phyloP scores from a whole-genome alignment of 2,329 filamentous ascomycete species.

The Hysterium pulicare region DNA sequence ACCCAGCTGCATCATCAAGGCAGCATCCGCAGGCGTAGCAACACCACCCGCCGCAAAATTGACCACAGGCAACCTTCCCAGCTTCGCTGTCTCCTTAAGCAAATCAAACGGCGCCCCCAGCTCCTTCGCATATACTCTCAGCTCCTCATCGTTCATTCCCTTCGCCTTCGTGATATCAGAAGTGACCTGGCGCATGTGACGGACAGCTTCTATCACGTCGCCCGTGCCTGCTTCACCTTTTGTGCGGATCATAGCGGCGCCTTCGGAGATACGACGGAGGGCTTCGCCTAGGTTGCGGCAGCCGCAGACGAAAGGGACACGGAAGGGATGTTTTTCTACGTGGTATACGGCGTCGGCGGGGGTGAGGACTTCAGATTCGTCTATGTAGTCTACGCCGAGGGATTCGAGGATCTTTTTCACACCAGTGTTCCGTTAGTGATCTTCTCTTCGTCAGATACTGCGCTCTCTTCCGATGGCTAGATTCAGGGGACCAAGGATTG shows the following conservation, averaged over 20 bases:
- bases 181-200: conserved; percentile 91
- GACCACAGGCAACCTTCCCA: conserved; percentile 87
- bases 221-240: conserved; percentile 98
- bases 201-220: conserved; percentile 93
- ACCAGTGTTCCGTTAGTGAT: no score
- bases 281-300: conserved; percentile 94
- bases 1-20: conserved; percentile 98
- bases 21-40: conserved; percentile 97
- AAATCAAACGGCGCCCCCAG: conserved; percentile 74
- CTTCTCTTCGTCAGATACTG: no score
- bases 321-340: conserved; percentile 82
- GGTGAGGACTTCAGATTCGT: conserved; percentile 96
- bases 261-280: conserved; percentile 83
- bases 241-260: conserved; percentile 97
- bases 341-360: conserved; percentile 88
- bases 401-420: conserved; percentile 78
- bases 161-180: conserved; percentile 72
- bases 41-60: conserved; percentile 98
- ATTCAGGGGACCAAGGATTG: background rate
- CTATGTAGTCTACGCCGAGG: conserved; percentile 94
- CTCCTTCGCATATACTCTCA: conserved; percentile 77
- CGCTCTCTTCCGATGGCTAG: background rate
- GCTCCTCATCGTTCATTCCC: conserved; percentile 64
- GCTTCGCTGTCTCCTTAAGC: conserved; percentile 79
- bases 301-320: conserved; percentile 90